Percentiles rank a stretch among this genome's conserved stretches.
Conservation (phyloP, 2,329 filamentous ascomycete genomes). For the Ceratocystis albifundus region DNA sequence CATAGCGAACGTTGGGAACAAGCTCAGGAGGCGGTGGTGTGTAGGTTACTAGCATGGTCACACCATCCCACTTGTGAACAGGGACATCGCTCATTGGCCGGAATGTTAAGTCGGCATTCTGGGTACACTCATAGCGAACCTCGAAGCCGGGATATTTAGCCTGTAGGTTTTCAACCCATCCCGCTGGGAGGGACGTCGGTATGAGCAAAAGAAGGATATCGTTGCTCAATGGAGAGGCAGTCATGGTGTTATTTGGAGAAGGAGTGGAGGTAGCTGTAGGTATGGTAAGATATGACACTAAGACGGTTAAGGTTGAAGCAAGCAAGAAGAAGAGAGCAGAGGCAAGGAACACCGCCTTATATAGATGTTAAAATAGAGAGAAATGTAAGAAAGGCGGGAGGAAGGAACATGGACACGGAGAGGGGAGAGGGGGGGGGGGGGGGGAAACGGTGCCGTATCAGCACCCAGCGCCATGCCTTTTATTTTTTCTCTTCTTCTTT, state of each 20-base stretch:
- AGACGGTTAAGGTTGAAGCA: background rate
- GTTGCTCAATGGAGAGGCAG: slow-evolving; percentile 17
- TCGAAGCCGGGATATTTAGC: slow-evolving; percentile 36
- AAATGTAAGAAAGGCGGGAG: background rate
- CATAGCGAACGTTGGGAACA: slow-evolving; percentile 40
- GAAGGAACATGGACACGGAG: background rate
- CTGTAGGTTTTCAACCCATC: slow-evolving; percentile 32
- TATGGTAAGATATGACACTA: background rate
- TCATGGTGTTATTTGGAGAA: background rate
- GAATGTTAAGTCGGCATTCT: slow-evolving; percentile 28
- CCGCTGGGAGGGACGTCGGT: slow-evolving; percentile 28
- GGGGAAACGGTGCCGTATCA: background rate
- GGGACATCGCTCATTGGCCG: slow-evolving; percentile 27
- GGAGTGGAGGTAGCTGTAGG: background rate
- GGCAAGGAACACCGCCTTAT: too few species aligned
- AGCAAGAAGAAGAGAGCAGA: background rate
- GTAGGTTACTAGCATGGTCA: slow-evolving; percentile 40
- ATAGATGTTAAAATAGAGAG: too few species aligned
- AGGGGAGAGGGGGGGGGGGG: too few species aligned
- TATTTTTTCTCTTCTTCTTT: too few species aligned
- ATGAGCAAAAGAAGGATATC: slow-evolving; percentile 39
- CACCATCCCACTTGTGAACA: slow-evolving; percentile 36
- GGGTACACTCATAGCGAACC: slow-evolving; percentile 28
- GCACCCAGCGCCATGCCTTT: background rate
- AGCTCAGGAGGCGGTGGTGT: slow-evolving; percentile 35